phyloP scores from a whole-genome alignment of 495 filamentous ascomycete species.

The Pseudevernia furfuracea region DNA sequence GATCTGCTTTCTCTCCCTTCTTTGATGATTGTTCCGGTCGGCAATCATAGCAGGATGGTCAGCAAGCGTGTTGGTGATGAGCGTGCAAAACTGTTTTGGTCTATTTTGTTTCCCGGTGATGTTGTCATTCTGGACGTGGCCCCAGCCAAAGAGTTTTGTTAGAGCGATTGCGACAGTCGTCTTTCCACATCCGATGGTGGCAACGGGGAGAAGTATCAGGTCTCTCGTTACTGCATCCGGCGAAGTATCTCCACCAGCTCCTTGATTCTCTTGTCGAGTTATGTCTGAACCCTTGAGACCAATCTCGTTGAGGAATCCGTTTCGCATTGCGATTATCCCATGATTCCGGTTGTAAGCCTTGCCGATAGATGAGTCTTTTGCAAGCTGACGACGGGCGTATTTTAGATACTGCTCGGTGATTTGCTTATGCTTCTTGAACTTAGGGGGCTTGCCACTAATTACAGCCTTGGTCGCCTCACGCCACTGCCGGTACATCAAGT shows the following conservation, averaged over 20 bases:
- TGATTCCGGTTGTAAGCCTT: constrained; percentile 76
- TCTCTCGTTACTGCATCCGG: constrained; percentile 47
- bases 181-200: constrained; percentile 93
- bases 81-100: constrained; percentile 62
- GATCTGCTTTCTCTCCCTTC: constrained; percentile 77
- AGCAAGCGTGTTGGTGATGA: constrained; percentile 52
- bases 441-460: constrained; percentile 66
- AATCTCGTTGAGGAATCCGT: constrained; percentile 73
- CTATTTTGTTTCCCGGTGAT: constrained; percentile 68
- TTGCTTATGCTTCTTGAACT: constrained; percentile 73
- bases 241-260: constrained; percentile 20
- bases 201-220: constrained; percentile 75
- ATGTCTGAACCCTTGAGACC: constrained; percentile 82
- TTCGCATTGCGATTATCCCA: constrained; percentile 86
- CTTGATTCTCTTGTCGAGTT: constrained; percentile 53
- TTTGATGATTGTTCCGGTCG: constrained; percentile 89
- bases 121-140: constrained; percentile 94
- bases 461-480: constrained; percentile 91
- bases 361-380: constrained; percentile 51
- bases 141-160: constrained; percentile 80
- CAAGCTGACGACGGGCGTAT: constrained; percentile 68
- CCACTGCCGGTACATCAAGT: constrained; percentile 98
- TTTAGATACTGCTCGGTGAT: constrained; percentile 87
- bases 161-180: constrained; percentile 85
- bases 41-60: constrained; percentile 69